Evolutionary conservation across 495 filamentous ascomycete genomes (phyloP), one percentile per base, ranked within the genome.

Genomic region (Daldinia childiae): DNA sequence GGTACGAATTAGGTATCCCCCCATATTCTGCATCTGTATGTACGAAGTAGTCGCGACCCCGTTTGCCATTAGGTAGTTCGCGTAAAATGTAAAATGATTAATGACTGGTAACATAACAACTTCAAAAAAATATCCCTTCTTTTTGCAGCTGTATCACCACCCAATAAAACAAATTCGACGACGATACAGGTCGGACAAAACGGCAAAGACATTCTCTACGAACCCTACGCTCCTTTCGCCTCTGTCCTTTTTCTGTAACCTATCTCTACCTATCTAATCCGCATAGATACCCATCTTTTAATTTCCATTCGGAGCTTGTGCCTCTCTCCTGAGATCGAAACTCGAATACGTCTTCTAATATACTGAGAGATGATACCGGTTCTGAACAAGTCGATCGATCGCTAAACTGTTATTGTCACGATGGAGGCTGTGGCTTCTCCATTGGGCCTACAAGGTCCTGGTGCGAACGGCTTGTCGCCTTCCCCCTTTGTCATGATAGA

Each of bases 371-470:
- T 78, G 74, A 36, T 52, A 61, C 52, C 62, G 39, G 55, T 55
- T 29, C 41, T 58, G 64, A 73, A 70, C 34, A 70, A 51, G 27
- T 30, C 58, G 69, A 75, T 57, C 29, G 62, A 76, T 63, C 71
- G 66, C 68, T 73, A 61, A 50, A 69, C 7, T 68, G 11, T 34
- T 58, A 59, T 60, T 56, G 69, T 62, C 76, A 77, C 72, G 63
- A 86, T 86, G 84, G 85, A 87, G 74, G 77, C 77, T 62, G 79
- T 79, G 73, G 79, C 76, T 59, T 74, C 83, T 62, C 72, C 82
- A 62, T 74, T 77, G 73, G 76, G 80, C 68, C 75, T 82, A 50
- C 70, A 75, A 59, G 78, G 74, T 65, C 75, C 80, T 39, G 79
- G 75, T 43, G 29, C 81, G 24, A 85, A 85, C 72, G 82, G 83